Conservation (phyloP, 176 grass and related monocot species). For the Saccharum officinarum region DNA sequence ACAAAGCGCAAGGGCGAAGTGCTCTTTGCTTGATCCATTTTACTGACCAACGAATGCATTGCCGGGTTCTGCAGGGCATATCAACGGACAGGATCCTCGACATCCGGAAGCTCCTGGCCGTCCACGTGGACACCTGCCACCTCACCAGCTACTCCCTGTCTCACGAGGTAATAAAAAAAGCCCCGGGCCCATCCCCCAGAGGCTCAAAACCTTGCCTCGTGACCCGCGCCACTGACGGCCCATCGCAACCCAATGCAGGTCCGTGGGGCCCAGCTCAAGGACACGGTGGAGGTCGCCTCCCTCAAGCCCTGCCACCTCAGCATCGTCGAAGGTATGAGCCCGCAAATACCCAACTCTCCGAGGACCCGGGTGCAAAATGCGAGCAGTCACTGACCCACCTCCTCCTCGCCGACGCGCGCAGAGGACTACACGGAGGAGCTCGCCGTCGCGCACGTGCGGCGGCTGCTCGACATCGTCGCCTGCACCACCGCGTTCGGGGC, state of each 20-base stretch:
- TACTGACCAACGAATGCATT: not conserved
- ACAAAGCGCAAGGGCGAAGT: not conserved
- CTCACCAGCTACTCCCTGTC: slow-evolving; percentile 81
- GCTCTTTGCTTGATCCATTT: not conserved
- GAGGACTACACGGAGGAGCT: slow-evolving; percentile 92
- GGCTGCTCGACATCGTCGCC: slow-evolving; percentile 84
- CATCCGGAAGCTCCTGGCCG: slow-evolving; percentile 69
- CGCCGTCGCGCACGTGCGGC: slow-evolving; percentile 75
- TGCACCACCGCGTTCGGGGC: slow-evolving; percentile 80
- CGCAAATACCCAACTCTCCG: not conserved
- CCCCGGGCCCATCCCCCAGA: not conserved
- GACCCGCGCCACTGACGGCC: not conserved
- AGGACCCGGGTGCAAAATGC: slow-evolving; percentile 17
- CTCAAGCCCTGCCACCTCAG: slow-evolving; percentile 84
- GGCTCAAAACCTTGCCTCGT: not conserved
- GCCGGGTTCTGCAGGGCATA: slow-evolving; percentile 54
- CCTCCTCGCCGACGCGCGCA: slow-evolving; percentile 21
- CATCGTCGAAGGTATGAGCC: slow-evolving; percentile 68
- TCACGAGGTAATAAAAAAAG: slow-evolving; percentile 67
- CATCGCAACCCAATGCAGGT: slow-evolving; percentile 42
- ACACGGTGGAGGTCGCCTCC: slow-evolving; percentile 68
- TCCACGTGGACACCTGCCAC: slow-evolving; percentile 93
- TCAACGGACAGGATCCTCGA: slow-evolving; percentile 90
- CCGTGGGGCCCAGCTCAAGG: slow-evolving; percentile 68
- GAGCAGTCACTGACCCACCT: not conserved